Evolutionary conservation across 257 asterid species (phyloP).

Genomic region (Capsicum rhomboideum): DNA sequence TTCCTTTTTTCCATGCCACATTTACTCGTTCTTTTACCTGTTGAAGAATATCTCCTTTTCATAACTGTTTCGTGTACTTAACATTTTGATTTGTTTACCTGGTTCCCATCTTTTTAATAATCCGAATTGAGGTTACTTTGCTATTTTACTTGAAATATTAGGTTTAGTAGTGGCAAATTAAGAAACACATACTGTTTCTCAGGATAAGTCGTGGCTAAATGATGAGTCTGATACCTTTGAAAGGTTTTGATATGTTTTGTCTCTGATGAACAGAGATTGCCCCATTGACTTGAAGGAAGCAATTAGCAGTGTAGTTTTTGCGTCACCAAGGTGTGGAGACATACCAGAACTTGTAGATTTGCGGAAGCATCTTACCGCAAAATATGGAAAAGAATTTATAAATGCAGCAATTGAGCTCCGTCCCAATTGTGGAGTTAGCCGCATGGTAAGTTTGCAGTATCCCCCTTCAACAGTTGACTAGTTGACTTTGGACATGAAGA

Average conservation of each 20-base stretch:
- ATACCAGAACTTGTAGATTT: slow-evolving; percentile 80
- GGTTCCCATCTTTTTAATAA: not conserved
- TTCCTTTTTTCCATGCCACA: not conserved
- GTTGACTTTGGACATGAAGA: not conserved
- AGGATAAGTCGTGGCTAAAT: not conserved
- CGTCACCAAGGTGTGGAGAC: slow-evolving; percentile 97
- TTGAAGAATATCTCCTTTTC: not conserved
- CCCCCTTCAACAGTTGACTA: not conserved
- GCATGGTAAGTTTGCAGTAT: slow-evolving; percentile 50
- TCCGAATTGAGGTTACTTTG: not conserved
- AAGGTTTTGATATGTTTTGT: not conserved
- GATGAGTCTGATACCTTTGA: not conserved
- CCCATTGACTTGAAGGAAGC: slow-evolving; percentile 98
- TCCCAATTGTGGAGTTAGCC: slow-evolving; percentile 91
- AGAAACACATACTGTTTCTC: not conserved
- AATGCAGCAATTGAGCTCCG: slow-evolving; percentile 81
- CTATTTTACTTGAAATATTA: not conserved
- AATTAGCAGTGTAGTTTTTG: slow-evolving; percentile 70
- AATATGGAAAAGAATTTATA: slow-evolving; percentile 87
- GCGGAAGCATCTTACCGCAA: slow-evolving; percentile 64
- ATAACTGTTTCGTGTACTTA: not conserved
- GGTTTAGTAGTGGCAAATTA: not conserved
- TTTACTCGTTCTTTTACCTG: not conserved
- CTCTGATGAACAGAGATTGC: slow-evolving; percentile 50
- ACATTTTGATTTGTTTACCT: not conserved